Percentiles rank a stretch among this genome's conserved stretches.
Evolutionary conservation across 2,329 filamentous ascomycete genomes (phyloP).

Genomic region (Ilyonectria destructans): DNA sequence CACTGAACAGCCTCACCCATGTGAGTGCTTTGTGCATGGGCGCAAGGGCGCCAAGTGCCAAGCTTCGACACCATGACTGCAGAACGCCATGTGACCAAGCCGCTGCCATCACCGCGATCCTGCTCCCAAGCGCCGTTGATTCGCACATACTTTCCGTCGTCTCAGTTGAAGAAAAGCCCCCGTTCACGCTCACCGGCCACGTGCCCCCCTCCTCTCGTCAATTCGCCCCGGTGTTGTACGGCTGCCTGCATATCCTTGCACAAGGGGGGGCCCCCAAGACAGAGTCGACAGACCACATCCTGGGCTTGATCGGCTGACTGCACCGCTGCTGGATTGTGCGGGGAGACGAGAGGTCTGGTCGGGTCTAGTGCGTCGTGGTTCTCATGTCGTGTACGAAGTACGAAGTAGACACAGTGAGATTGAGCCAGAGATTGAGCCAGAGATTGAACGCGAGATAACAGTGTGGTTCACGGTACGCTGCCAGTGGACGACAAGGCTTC

Average conservation of each 20-base stretch:
- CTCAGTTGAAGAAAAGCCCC: neutral
- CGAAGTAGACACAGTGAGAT: too few species aligned
- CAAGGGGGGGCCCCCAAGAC: too few species aligned
- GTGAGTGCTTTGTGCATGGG: neutral
- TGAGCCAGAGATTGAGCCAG: too few species aligned
- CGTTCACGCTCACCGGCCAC: neutral
- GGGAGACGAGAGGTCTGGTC: slow-evolving; percentile 1
- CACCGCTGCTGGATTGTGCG: neutral
- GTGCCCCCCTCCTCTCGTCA: neutral
- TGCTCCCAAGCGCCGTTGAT: neutral
- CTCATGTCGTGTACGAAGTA: neutral
- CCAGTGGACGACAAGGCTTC: too few species aligned
- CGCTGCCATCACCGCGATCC: slow-evolving; percentile 5
- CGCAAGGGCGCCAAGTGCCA: neutral
- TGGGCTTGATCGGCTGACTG: slow-evolving; percentile 1
- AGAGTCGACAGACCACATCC: too few species aligned
- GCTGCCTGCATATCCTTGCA: too few species aligned
- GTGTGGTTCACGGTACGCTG: too few species aligned
- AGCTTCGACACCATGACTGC: slow-evolving; percentile 11
- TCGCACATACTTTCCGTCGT: neutral
- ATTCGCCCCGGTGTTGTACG: too few species aligned
- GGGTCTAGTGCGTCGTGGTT: neutral
- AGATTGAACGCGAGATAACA: too few species aligned
- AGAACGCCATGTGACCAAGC: slow-evolving; percentile 22
- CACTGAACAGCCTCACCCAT: neutral